phyloP scores from a whole-genome alignment of 139 green algal species.

The Coccomyxa sp. region DNA sequence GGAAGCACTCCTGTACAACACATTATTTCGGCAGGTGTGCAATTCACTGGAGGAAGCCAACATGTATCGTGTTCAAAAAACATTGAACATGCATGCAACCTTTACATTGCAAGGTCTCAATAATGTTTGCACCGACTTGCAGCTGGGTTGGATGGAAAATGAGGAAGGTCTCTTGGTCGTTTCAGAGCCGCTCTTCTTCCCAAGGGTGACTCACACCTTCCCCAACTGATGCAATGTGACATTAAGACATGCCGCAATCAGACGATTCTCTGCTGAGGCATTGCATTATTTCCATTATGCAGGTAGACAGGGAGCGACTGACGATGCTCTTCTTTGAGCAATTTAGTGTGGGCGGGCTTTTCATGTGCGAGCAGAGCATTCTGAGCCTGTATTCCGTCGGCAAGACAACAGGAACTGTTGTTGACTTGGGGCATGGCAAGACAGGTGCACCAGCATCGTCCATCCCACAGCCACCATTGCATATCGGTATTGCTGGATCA shows the following conservation, averaged over 20 bases:
- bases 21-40: slow-evolving; percentile 52
- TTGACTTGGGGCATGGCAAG: slow-evolving; percentile 85
- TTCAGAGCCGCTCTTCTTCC: slow-evolving; percentile 62
- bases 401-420: slow-evolving; percentile 57
- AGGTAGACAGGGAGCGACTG: slow-evolving; percentile 63
- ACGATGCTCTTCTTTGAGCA: slow-evolving; percentile 76
- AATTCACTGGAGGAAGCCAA: not conserved
- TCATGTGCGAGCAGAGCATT: slow-evolving; percentile 58
- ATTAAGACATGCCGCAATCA: not conserved
- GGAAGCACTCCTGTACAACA: slow-evolving; percentile 63
- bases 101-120: not conserved
- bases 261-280: not conserved
- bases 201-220: slow-evolving; percentile 14
- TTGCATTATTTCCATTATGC: not conserved
- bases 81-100: too few species aligned
- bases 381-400: slow-evolving; percentile 73
- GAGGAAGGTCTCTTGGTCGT: slow-evolving; percentile 65
- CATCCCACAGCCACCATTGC: not conserved
- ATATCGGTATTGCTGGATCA: not conserved
- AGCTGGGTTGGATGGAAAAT: slow-evolving; percentile 64
- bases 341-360: slow-evolving; percentile 68
- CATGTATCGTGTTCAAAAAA: not conserved
- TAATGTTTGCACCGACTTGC: not conserved
- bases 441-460: slow-evolving; percentile 18
- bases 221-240: too few species aligned